Conservation (phyloP, 805 yeast species). For the Schizosaccharomyces japonicus region DNA sequence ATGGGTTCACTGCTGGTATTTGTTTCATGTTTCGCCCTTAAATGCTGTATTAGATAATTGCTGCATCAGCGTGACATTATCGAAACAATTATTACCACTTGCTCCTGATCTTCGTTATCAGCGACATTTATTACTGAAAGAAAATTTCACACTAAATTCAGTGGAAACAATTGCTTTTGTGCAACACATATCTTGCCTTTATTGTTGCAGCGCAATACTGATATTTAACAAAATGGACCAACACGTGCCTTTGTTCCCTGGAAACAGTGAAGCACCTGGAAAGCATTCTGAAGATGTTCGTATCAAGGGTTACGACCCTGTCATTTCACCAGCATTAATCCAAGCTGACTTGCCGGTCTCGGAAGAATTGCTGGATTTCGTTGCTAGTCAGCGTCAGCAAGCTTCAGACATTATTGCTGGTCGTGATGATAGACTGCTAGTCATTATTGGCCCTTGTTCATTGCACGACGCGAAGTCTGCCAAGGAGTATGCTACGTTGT, state of each 20-base stretch:
- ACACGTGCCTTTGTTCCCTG: constrained; percentile 5
- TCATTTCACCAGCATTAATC: constrained; percentile 74
- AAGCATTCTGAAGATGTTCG: constrained; percentile 22
- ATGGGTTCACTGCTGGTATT: too few species aligned
- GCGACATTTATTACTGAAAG: too few species aligned
- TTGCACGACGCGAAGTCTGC: constrained; percentile 78
- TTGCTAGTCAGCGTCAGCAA: neutral
- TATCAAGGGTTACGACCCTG: constrained; percentile 73
- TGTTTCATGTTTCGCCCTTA: too few species aligned
- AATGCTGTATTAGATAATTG: too few species aligned
- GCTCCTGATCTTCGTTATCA: too few species aligned
- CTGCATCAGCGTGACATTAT: too few species aligned
- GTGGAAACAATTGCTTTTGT: too few species aligned
- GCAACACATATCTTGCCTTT: too few species aligned
- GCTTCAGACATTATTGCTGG: constrained; percentile 7
- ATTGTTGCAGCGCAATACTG: too few species aligned
- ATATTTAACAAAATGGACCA: neutral
- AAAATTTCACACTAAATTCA: too few species aligned
- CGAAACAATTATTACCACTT: too few species aligned
- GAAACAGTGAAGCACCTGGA: neutral
- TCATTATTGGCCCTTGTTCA: constrained; percentile 92
- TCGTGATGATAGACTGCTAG: constrained; percentile 23
- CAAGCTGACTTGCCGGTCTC: constrained; percentile 63
- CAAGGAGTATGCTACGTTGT: constrained; percentile 47
- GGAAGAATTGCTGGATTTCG: neutral